Conservation (phyloP, 768 basidiomycete genomes). For the Leucocoprinus birnbaumii region DNA sequence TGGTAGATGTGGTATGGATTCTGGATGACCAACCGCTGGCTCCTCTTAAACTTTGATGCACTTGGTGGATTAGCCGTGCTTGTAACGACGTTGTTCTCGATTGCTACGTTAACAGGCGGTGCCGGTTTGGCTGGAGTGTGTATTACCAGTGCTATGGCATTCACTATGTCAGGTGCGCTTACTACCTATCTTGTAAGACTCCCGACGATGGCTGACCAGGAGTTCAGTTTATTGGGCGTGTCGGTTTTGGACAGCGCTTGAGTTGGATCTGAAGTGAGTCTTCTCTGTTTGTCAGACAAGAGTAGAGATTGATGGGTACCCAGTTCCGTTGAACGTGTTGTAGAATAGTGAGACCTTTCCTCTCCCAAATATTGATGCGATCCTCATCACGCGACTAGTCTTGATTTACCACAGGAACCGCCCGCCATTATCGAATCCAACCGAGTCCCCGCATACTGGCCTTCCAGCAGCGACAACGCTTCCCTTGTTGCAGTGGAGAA, state of each 20-base stretch:
- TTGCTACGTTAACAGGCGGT: slow-evolving; percentile 50
- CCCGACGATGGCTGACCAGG: not conserved
- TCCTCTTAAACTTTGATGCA: slow-evolving; percentile 78
- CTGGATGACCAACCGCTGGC: slow-evolving; percentile 91
- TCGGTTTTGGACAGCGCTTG: slow-evolving; percentile 56
- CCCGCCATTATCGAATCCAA: slow-evolving; percentile 69
- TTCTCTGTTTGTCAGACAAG: not conserved
- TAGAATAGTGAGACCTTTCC: slow-evolving; percentile 61
- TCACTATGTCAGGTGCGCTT: slow-evolving; percentile 37
- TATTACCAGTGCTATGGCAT: slow-evolving; percentile 69
- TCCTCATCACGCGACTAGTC: slow-evolving; percentile 20
- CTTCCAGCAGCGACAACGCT: slow-evolving; percentile 62
- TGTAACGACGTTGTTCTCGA: slow-evolving; percentile 72
- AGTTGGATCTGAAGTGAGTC: slow-evolving; percentile 73
- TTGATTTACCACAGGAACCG: slow-evolving; percentile 86
- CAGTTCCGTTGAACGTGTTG: slow-evolving; percentile 87
- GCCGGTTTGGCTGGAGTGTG: slow-evolving; percentile 68
- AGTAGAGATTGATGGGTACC: not conserved
- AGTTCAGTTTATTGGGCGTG: slow-evolving; percentile 47
- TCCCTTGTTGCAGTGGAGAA: slow-evolving; percentile 68
- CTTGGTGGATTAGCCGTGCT: slow-evolving; percentile 75
- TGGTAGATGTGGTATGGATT: slow-evolving; percentile 78
- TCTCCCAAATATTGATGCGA: not conserved
- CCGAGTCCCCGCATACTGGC: slow-evolving; percentile 91
- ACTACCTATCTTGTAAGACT: not conserved